phyloP scores from a whole-genome alignment of 768 basidiomycete species.

The Mycena leptocephala region DNA sequence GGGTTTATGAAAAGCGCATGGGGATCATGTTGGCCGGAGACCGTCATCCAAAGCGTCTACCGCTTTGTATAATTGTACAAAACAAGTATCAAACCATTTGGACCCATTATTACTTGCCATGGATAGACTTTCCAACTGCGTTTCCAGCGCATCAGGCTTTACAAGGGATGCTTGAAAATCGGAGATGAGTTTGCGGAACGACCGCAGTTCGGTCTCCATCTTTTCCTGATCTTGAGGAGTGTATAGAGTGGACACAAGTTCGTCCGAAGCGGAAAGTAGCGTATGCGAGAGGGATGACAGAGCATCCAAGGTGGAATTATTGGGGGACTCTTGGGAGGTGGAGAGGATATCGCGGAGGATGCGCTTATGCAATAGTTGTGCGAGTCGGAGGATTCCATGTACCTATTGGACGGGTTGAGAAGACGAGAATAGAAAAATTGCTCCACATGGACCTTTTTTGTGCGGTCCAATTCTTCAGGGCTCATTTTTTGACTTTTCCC shows the following conservation, averaged over 20 bases:
- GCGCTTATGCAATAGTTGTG: slow-evolving; percentile 75
- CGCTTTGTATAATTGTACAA: slow-evolving; percentile 71
- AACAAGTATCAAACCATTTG: slow-evolving; percentile 79
- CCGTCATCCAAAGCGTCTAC: slow-evolving; percentile 47
- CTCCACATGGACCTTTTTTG: slow-evolving; percentile 67
- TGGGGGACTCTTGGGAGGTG: slow-evolving; percentile 40
- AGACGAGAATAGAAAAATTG: neutral
- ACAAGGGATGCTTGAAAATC: slow-evolving; percentile 52
- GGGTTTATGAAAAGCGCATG: slow-evolving; percentile 24
- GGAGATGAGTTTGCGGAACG: slow-evolving; percentile 56
- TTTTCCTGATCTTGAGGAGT: slow-evolving; percentile 68
- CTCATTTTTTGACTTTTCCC: slow-evolving; percentile 63
- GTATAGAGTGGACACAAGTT: slow-evolving; percentile 79
- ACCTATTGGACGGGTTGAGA: slow-evolving; percentile 57
- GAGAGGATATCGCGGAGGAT: slow-evolving; percentile 68
- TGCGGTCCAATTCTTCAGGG: slow-evolving; percentile 66
- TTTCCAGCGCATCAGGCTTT: slow-evolving; percentile 43
- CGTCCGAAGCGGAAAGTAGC: slow-evolving; percentile 73
- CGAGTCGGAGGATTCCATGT: slow-evolving; percentile 73
- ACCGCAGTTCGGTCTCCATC: slow-evolving; percentile 57
- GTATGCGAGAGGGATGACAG: slow-evolving; percentile 66
- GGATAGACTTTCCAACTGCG: slow-evolving; percentile 47
- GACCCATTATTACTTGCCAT: slow-evolving; percentile 54
- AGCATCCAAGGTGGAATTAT: slow-evolving; percentile 60
- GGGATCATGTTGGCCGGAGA: slow-evolving; percentile 40